phyloP scores from a whole-genome alignment of 2,329 filamentous ascomycete species.

The Xylariaceae sp. region DNA sequence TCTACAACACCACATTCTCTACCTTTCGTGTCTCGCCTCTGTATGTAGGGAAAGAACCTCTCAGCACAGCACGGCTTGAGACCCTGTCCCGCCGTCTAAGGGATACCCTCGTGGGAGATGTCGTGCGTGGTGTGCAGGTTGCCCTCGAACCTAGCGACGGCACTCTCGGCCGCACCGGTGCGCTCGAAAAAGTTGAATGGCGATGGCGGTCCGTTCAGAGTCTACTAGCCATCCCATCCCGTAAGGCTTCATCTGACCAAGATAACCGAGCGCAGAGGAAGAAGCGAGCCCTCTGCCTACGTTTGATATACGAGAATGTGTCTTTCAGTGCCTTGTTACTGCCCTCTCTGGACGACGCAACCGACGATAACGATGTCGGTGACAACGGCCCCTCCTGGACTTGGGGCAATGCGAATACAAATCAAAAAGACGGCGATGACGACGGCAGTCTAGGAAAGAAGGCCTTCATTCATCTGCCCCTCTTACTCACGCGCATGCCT shows the following conservation, averaged over 20 bases:
- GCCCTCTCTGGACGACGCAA: constrained; percentile 29
- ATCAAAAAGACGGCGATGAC: neutral
- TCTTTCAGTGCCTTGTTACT: constrained; percentile 49
- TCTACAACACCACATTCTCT: constrained; percentile 58
- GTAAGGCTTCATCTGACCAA: no score
- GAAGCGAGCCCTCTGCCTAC: constrained; percentile 36
- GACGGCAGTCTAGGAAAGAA: neutral
- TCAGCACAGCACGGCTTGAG: constrained; percentile 39
- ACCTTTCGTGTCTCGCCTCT: constrained; percentile 54
- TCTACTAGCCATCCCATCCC: constrained; percentile 22
- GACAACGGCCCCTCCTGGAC: constrained; percentile 19
- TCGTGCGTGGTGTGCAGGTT: constrained; percentile 57
- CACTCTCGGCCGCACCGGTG: constrained; percentile 37
- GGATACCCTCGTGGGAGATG: constrained; percentile 54
- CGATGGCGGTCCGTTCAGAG: constrained; percentile 39
- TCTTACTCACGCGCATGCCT: constrained; percentile 55
- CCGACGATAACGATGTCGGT: neutral
- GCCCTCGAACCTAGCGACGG: constrained; percentile 35
- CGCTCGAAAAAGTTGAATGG: constrained; percentile 45
- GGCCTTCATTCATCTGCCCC: constrained; percentile 45
- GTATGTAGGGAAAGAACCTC: constrained; percentile 39
- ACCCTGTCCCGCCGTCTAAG: constrained; percentile 46
- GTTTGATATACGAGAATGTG: constrained; percentile 51
- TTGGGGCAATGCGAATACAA: constrained; percentile 8
- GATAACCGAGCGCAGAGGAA: no score